Base-by-base conservation (phyloP, 2,329 filamentous ascomycete genomes). In the Scedosporium boydii region DNA sequence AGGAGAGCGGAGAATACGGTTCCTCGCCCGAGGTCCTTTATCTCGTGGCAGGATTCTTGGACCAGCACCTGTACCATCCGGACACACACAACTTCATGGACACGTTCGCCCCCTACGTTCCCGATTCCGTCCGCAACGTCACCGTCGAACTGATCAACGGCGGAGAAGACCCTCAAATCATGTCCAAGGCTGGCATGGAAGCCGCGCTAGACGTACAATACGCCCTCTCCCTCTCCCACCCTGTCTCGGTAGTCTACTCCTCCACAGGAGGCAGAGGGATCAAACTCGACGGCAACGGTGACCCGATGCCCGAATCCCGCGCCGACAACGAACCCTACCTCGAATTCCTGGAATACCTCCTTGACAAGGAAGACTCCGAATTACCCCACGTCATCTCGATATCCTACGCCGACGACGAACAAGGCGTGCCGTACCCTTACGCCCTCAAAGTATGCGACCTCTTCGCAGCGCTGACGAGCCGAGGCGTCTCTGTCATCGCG, bases 391-490 rank as follows among this genome's bases (percentile, higher is more conserved):
- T 86, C 2, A 75, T 87, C 12, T 81, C 80, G 57, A 78, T 84
- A 21, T 84, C 81, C 14, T 87, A 86, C 68, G 81, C 78, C 14
- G 83, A 86, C 66, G 80, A 85, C 65, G 83, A 86, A 71, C 75
- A 82, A 58, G 77, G 78, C 0, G 80, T 86, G 0, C 82, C 82
- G 2, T 65, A 64, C 5, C 71, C 75, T 1, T 86, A 85, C 64
- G 83, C 83, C 0, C 68, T 73, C 61, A 76, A 77, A 18, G 81
- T 84, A 3, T 86, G 83, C 69, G 72, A 77, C 56, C 69, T 81
- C 64, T 79, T 85, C 63, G 81, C 81, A 7, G 75, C 83, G 62
- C 75, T 86, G 3, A 74, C 82, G 2, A 78, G 75, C 6, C 77
- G 83, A 4, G 83, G 83, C 9, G 79, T 79, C 1, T 77, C 80